Evolutionary conservation across 352 stramenopile species (phyloP).

Genomic region (Albugo candida): DNA sequence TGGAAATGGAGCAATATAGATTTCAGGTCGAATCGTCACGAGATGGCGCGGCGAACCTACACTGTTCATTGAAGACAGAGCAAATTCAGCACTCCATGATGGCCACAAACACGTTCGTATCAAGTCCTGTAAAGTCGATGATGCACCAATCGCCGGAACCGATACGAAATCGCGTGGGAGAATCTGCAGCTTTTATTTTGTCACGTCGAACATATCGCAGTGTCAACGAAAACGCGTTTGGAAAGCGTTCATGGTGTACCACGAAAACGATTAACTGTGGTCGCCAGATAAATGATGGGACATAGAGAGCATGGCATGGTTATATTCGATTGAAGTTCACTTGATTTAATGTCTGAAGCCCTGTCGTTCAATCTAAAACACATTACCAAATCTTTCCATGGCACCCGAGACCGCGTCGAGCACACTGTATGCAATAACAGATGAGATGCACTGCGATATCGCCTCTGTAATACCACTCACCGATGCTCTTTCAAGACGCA

Average conservation of each 20-base stretch:
- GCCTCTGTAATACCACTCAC: constrained; percentile 11
- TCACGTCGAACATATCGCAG: constrained; percentile 33
- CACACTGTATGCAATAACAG: constrained; percentile 17
- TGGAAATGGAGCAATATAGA: neutral
- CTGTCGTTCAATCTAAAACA: constrained; percentile 27
- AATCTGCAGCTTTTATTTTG: constrained; percentile 3
- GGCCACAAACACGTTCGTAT: neutral
- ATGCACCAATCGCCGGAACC: too few species aligned
- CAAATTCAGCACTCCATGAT: constrained; percentile 19
- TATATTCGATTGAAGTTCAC: constrained; percentile 16
- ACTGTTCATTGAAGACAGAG: constrained; percentile 3
- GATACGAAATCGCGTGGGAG: too few species aligned
- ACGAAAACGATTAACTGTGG: constrained; percentile 15
- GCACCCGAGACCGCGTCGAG: constrained; percentile 70
- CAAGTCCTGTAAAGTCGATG: too few species aligned
- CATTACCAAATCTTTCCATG: constrained; percentile 76
- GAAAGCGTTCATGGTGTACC: constrained; percentile 35
- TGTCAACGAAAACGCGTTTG: constrained; percentile 14
- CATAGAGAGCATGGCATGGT: constrained; percentile 38
- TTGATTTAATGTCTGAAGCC: too few species aligned
- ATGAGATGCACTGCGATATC: neutral
- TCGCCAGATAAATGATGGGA: constrained; percentile 50
- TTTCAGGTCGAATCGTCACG: constrained; percentile 6
- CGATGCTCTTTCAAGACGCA: constrained; percentile 77
- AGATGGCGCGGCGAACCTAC: constrained; percentile 1